Percentiles rank a stretch among this genome's conserved stretches.
Evolutionary conservation across 169 alveolate genomes (phyloP).

Genomic region (Sarcocystis neurona): DNA sequence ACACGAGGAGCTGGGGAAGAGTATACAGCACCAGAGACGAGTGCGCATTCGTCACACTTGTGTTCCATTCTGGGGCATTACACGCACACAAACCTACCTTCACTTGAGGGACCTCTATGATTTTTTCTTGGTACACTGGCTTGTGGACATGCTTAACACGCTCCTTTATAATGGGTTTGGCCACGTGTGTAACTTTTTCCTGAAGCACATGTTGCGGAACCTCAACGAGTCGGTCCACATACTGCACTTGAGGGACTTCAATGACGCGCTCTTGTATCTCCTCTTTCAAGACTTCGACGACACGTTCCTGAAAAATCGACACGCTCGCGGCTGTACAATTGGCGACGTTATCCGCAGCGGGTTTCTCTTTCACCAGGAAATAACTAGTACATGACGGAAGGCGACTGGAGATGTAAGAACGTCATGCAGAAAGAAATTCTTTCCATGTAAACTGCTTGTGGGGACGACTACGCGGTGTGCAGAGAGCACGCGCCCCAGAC

Average conservation of each 20-base stretch:
- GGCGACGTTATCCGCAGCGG: not conserved
- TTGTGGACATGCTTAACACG: constrained; percentile 85
- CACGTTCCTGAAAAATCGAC: constrained; percentile 77
- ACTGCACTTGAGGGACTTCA: constrained; percentile 90
- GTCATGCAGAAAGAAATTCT: too few relatives aligned
- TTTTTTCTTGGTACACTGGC: constrained; percentile 85
- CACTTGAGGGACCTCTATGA: constrained; percentile 89
- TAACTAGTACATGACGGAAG: too few relatives aligned
- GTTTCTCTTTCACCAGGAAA: too few relatives aligned
- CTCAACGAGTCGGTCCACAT: constrained; percentile 86
- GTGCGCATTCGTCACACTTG: too few relatives aligned
- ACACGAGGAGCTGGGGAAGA: too few relatives aligned
- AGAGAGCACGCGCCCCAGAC: too few relatives aligned
- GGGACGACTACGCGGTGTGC: too few relatives aligned
- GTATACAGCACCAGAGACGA: too few relatives aligned
- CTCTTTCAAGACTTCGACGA: constrained; percentile 85
- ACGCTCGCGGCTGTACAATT: not conserved
- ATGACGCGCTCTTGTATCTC: constrained; percentile 87
- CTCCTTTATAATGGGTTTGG: constrained; percentile 87
- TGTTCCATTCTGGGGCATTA: too few relatives aligned
- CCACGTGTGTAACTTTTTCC: constrained; percentile 83
- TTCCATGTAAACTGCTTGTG: too few relatives aligned
- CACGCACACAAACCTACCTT: too few relatives aligned
- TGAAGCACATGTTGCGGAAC: constrained; percentile 86
- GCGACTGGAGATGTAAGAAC: not conserved